Conservation (phyloP, 176 grass and related monocot genomes). For the Rhynchospora pubera region DNA sequence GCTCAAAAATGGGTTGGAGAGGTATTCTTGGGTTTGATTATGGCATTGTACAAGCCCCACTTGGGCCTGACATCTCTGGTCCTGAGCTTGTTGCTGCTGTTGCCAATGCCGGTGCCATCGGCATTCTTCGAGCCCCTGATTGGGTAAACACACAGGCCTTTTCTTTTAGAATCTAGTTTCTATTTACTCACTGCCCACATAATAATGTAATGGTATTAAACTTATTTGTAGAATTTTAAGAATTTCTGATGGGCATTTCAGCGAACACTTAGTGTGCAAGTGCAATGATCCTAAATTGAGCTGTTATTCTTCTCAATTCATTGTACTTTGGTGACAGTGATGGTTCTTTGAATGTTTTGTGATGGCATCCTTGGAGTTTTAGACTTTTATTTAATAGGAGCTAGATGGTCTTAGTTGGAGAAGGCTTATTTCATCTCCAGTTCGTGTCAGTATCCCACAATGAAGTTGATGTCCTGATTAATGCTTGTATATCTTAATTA, state of each 20-base stretch:
- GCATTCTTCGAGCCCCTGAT: conserved; percentile 79
- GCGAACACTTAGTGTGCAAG: neutral
- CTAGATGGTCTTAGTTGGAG: neutral
- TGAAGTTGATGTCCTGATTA: neutral
- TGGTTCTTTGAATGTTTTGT: neutral
- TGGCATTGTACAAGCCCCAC: conserved; percentile 84
- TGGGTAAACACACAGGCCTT: conserved; percentile 34
- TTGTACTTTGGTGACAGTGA: neutral
- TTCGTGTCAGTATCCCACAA: neutral
- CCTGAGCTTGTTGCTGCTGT: conserved; percentile 87
- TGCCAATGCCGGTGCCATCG: conserved; percentile 76
- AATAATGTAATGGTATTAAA: neutral
- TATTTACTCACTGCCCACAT: neutral
- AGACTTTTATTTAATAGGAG: neutral
- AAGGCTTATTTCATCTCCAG: neutral
- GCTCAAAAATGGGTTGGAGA: conserved; percentile 54
- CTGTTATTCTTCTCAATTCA: neutral
- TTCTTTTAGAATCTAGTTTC: neutral
- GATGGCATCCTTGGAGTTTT: neutral
- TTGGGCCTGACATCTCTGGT: conserved; percentile 91
- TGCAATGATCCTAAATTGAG: neutral
- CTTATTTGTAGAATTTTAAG: neutral
- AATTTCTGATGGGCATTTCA: neutral
- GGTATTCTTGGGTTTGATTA: conserved; percentile 82
- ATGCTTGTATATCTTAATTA: neutral